Percentiles rank a stretch among this genome's conserved stretches.
phyloP scores from a whole-genome alignment of 2,329 filamentous ascomycete species.

The Pestalotiopsis sp. region DNA sequence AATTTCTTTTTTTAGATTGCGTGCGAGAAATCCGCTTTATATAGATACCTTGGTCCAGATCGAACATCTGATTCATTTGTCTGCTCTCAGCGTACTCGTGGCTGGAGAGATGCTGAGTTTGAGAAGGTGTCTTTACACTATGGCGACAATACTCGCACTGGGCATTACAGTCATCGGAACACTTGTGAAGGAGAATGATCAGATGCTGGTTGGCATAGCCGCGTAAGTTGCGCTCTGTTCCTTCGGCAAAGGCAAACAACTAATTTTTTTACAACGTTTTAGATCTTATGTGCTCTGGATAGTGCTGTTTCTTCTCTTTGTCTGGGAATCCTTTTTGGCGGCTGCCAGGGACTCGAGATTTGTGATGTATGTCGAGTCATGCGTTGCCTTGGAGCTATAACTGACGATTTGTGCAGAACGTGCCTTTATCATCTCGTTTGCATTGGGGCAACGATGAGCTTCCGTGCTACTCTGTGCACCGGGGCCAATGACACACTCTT shows the following conservation, averaged over 20 bases:
- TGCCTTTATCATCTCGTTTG: background rate
- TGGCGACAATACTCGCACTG: background rate
- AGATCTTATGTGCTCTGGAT: background rate
- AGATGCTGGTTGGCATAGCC: background rate
- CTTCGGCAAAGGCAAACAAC: background rate
- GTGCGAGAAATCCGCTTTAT: too few relatives aligned
- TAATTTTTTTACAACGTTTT: background rate
- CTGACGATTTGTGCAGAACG: background rate
- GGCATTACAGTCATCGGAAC: background rate
- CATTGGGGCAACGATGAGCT: background rate
- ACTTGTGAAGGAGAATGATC: background rate
- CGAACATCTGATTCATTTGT: background rate
- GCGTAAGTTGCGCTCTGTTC: background rate
- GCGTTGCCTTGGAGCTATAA: background rate
- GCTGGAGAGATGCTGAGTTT: background rate
- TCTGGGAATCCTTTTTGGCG: background rate
- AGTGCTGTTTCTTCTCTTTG: background rate
- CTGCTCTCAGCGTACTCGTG: background rate
- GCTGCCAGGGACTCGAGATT: background rate
- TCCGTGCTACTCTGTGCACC: background rate
- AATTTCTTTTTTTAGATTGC: too few relatives aligned
- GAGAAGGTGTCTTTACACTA: background rate
- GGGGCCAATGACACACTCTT: background rate
- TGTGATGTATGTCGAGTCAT: background rate
- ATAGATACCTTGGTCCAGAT: too few relatives aligned